Percentiles rank a stretch among this genome's conserved stretches.
phyloP scores from a whole-genome alignment of 352 stramenopile species.

The Hyaloperonospora brassicae region DNA sequence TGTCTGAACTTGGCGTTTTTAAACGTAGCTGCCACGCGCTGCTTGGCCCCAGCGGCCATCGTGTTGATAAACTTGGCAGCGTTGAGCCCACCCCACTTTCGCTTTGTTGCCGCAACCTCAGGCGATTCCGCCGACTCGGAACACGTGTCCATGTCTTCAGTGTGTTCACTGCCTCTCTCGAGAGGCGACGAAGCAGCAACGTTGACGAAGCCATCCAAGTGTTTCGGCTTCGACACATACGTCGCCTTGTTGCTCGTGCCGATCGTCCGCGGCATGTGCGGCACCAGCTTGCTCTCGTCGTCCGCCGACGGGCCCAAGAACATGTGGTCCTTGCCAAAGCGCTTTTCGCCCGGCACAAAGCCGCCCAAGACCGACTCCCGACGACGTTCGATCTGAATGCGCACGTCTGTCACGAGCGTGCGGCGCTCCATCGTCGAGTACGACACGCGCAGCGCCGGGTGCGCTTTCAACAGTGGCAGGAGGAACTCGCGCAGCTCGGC shows the following conservation, averaged over 20 bases:
- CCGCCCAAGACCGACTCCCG: constrained; percentile 50
- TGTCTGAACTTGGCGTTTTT: constrained; percentile 62
- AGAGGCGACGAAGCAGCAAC: constrained; percentile 15
- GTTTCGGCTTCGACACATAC: constrained; percentile 63
- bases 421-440: constrained; percentile 64
- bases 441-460: constrained; percentile 55
- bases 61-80: constrained; percentile 66
- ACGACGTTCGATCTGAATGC: constrained; percentile 72
- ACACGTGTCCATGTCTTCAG: constrained; percentile 24
- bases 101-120: constrained; percentile 20
- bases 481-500: constrained; percentile 54
- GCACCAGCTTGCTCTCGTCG: constrained; percentile 62
- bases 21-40: constrained; percentile 58
- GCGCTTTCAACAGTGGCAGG: constrained; percentile 62
- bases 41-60: constrained; percentile 58
- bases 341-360: constrained; percentile 45
- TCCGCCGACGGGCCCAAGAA: constrained; percentile 60
- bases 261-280: constrained; percentile 46
- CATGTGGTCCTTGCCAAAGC: constrained; percentile 57
- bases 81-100: constrained; percentile 51
- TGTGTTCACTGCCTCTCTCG: constrained; percentile 25
- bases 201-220: constrained; percentile 15
- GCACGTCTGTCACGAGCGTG: constrained; percentile 69
- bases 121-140: constrained; percentile 20
- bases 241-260: constrained; percentile 51